Evolutionary conservation across 345 rosid genomes (phyloP).

Genomic region (Punica granatum): DNA sequence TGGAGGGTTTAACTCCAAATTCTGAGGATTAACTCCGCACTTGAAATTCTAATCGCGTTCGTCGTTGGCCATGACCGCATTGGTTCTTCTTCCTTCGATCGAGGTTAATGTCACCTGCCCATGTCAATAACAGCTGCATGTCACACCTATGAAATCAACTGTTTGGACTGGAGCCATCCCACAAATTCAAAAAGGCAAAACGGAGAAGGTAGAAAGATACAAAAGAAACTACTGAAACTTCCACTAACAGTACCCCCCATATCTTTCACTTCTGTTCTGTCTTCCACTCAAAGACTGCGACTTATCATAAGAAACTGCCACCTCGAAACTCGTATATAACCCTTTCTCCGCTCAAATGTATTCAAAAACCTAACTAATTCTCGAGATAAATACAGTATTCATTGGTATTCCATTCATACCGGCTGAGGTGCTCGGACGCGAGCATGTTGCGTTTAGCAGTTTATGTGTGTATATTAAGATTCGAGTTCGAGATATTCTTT

Average conservation of each 20-base stretch:
- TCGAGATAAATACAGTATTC: too few species aligned
- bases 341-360: background rate
- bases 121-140: background rate
- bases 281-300: background rate
- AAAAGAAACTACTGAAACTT: background rate
- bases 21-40: too few species aligned
- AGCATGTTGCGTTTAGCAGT: too few species aligned
- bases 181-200: background rate
- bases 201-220: background rate
- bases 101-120: too few species aligned
- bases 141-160: background rate
- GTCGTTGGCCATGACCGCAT: too few species aligned
- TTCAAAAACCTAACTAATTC: background rate
- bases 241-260: background rate
- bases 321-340: background rate
- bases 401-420: too few species aligned
- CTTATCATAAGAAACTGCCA: background rate
- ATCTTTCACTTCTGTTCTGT: background rate
- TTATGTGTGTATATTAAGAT: too few species aligned
- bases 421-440: too few species aligned
- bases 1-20: too few species aligned
- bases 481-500: too few species aligned
- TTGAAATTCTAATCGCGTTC: too few species aligned
- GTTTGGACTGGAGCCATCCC: background rate
- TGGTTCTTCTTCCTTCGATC: too few species aligned